Conservation (phyloP, 202 grass and related monocot genomes). For the Bolboschoenoplectus hybrid region DNA sequence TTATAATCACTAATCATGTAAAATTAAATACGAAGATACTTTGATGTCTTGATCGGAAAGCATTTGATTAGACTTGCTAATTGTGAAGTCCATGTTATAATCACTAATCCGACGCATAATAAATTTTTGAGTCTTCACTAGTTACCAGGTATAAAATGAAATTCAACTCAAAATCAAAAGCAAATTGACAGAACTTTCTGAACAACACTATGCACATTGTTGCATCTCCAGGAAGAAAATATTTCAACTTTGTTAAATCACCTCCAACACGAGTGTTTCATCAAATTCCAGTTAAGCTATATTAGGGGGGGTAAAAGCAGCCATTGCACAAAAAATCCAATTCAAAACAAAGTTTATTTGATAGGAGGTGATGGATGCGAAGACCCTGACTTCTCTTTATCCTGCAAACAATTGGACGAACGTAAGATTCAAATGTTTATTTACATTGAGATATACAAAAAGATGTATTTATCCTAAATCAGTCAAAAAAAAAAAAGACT, state of each 20-base stretch:
- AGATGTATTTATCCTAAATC: background rate
- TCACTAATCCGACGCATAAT: background rate
- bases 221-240: background rate
- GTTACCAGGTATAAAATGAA: no score
- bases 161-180: background rate
- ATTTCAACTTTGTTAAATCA: background rate
- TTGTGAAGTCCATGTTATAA: background rate
- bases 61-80: background rate
- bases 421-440: background rate
- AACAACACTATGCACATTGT: no score
- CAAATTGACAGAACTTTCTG: no score
- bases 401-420: slow-evolving; percentile 20
- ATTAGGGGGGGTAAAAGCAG: background rate
- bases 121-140: background rate
- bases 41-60: background rate
- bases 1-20: background rate
- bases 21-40: background rate
- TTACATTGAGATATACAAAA: background rate
- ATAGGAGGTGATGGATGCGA: background rate
- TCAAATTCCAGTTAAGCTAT: background rate
- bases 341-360: slow-evolving; percentile 9
- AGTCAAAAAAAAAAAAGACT: background rate
- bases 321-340: background rate
- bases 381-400: background rate
- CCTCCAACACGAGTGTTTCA: no score